Percentiles rank a stretch among this genome's conserved stretches.
phyloP scores from a whole-genome alignment of 108 stramenopile species.

The Fistulifera pelliculosa region DNA sequence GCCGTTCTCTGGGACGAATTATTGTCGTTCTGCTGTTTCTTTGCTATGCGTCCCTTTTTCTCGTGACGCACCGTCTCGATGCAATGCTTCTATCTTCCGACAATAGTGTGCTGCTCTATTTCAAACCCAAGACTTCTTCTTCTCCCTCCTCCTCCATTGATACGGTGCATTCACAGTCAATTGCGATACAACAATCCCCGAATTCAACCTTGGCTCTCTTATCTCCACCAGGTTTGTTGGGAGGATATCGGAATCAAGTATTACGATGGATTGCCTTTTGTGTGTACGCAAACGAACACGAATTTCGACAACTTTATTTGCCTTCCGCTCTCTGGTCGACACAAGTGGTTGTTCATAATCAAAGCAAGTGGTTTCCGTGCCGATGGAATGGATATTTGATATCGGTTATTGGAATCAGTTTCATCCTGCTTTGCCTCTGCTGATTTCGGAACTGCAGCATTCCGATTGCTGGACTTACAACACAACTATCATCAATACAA shows the following conservation, averaged over 20 bases:
- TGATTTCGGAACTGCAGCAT: neutral
- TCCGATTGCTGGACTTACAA: neutral
- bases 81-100: too few species aligned
- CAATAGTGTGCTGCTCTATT: too few species aligned
- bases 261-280: constrained; percentile 56
- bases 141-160: too few species aligned
- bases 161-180: too few species aligned
- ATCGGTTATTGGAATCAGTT: constrained; percentile 55
- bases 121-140: too few species aligned
- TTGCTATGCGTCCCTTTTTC: too few species aligned
- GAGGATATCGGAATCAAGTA: constrained; percentile 70
- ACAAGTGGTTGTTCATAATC: constrained; percentile 7
- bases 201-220: constrained; percentile 19
- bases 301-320: constrained; percentile 36
- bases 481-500: too few species aligned
- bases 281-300: constrained; percentile 20
- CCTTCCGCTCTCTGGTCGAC: constrained; percentile 50
- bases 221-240: constrained; percentile 40
- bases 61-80: too few species aligned
- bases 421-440: neutral
- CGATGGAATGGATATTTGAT: constrained; percentile 62
- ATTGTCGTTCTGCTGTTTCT: too few species aligned
- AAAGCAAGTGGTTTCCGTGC: constrained; percentile 21
- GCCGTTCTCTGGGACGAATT: too few species aligned
- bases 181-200: neutral